phyloP scores from a whole-genome alignment of 2,329 filamentous ascomycete genomes.

The Exophiala viscosa region DNA sequence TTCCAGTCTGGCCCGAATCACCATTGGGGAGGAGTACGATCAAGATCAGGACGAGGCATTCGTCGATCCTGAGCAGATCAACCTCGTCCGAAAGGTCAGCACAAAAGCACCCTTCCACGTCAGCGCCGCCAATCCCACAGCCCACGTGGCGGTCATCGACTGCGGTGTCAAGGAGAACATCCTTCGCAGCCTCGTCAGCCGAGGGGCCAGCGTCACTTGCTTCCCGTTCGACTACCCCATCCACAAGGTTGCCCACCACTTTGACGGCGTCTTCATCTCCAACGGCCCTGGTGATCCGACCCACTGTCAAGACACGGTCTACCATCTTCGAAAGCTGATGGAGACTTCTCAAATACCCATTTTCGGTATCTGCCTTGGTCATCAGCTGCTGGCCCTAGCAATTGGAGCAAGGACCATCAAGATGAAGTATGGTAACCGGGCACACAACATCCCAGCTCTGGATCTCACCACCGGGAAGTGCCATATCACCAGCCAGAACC shows the following conservation, averaged over 20 bases:
- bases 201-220: conserved; percentile 86
- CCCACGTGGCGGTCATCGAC: conserved; percentile 92
- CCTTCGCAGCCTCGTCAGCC: conserved; percentile 84
- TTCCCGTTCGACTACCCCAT: conserved; percentile 97
- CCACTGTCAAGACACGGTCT: conserved; percentile 90
- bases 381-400: conserved; percentile 90
- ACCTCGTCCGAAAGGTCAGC: conserved; percentile 91
- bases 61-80: conserved; percentile 91
- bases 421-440: conserved; percentile 98
- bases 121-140: conserved; percentile 73
- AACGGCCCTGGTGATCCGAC: conserved; percentile 98
- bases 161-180: conserved; percentile 99
- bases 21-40: conserved; percentile 95
- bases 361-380: conserved; percentile 96
- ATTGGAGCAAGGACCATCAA: conserved; percentile 87
- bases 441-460: conserved; percentile 94
- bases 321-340: conserved; percentile 87
- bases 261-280: conserved; percentile 97
- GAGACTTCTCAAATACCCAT: conserved; percentile 85
- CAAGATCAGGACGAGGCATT: conserved; percentile 97
- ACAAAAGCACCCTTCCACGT: conserved; percentile 98
- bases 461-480: conserved; percentile 94
- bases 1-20: conserved; percentile 90
- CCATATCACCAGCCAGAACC: conserved; percentile 98
- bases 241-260: conserved; percentile 96